These are phyloP conservation scores for Trichoderma polysporum DNA, from an alignment of 2,329 filamentous ascomycete genomes.

Conservation along the genomic window DNA sequence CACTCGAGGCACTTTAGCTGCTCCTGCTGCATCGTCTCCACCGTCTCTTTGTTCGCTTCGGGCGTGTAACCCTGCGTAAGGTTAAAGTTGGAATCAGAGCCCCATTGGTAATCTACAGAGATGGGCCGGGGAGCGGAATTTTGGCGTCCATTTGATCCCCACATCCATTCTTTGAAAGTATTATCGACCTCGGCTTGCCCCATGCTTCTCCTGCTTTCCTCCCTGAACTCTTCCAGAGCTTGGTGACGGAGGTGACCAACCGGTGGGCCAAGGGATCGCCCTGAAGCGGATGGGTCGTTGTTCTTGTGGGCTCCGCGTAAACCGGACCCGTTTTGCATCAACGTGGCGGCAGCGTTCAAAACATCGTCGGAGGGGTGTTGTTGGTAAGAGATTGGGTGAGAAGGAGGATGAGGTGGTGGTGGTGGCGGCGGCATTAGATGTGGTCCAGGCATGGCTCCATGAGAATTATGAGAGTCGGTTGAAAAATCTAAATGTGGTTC, in stretches of 20 bases:
- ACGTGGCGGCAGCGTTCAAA: slow-evolving; percentile 54
- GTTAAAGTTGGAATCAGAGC: slow-evolving; percentile 66
- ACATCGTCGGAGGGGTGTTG: slow-evolving; percentile 52
- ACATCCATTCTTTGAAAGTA: slow-evolving; percentile 45
- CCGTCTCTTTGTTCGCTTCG: slow-evolving; percentile 55
- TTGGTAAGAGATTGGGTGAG: slow-evolving; percentile 29
- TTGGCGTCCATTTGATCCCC: slow-evolving; percentile 33
- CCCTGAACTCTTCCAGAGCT: slow-evolving; percentile 43
- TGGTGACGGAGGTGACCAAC: slow-evolving; percentile 46
- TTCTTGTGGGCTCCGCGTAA: slow-evolving; percentile 29
- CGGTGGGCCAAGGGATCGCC: slow-evolving; percentile 35
- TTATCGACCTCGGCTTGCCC: slow-evolving; percentile 35
- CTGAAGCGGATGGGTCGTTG: slow-evolving; percentile 27
- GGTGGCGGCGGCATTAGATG: slow-evolving; percentile 40
- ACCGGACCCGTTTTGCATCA: slow-evolving; percentile 46
- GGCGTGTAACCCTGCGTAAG: slow-evolving; percentile 59
- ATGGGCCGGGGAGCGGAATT: slow-evolving; percentile 35
- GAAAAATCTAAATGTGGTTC: slow-evolving; percentile 26
- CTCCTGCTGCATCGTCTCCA: slow-evolving; percentile 55
- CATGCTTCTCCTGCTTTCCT: slow-evolving; percentile 39
- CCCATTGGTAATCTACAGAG: slow-evolving; percentile 59
- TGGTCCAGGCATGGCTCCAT: slow-evolving; percentile 27
- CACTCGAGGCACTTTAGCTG: slow-evolving; percentile 58
- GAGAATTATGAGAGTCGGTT: slow-evolving; percentile 22
- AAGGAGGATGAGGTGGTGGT: slow-evolving; percentile 26